These are phyloP conservation scores for Ceratopteris richardii DNA, from an alignment of 75 land plant species.

Conservation along the genomic window DNA sequence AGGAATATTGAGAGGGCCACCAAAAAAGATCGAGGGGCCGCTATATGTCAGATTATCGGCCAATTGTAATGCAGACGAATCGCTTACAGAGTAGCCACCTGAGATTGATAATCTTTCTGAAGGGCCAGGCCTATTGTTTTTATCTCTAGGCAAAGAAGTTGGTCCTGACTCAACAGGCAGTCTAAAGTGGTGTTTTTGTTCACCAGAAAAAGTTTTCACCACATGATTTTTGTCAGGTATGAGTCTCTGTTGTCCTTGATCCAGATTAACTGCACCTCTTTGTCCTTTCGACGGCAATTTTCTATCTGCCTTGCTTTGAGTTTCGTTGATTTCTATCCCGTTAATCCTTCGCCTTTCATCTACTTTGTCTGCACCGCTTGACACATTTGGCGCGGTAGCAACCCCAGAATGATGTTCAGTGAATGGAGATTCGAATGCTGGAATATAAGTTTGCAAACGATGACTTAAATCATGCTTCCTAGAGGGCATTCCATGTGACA, in stretches of 20 bases:
- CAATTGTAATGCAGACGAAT: slow-evolving; percentile 15
- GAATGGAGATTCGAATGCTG: slow-evolving; percentile 5
- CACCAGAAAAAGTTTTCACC: slow-evolving; percentile 12
- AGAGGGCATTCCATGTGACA: no score
- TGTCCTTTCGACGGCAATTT: slow-evolving; percentile 36
- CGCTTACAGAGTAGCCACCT: slow-evolving; percentile 9
- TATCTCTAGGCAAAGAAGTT: background rate
- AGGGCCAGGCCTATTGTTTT: slow-evolving; percentile 1
- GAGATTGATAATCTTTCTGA: slow-evolving; percentile 8
- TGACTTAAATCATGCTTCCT: slow-evolving; percentile 12
- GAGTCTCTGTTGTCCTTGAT: slow-evolving; percentile 51
- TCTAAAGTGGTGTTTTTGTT: slow-evolving; percentile 16
- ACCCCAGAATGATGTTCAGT: slow-evolving; percentile 12
- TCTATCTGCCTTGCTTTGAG: slow-evolving; percentile 15
- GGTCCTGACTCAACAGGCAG: slow-evolving; percentile 4
- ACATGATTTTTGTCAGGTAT: slow-evolving; percentile 25
- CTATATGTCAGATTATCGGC: slow-evolving; percentile 46
- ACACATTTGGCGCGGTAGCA: slow-evolving; percentile 17
- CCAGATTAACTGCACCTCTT: slow-evolving; percentile 53
- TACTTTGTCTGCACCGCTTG: slow-evolving; percentile 20
- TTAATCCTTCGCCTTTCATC: slow-evolving; percentile 33
- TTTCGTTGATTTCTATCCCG: slow-evolving; percentile 18
- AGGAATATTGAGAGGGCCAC: slow-evolving; percentile 55
- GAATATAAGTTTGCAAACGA: slow-evolving; percentile 14
- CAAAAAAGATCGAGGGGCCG: slow-evolving; percentile 72